phyloP scores from a whole-genome alignment of 1,284 basidiomycete genomes.

The Serendipita sp. region DNA sequence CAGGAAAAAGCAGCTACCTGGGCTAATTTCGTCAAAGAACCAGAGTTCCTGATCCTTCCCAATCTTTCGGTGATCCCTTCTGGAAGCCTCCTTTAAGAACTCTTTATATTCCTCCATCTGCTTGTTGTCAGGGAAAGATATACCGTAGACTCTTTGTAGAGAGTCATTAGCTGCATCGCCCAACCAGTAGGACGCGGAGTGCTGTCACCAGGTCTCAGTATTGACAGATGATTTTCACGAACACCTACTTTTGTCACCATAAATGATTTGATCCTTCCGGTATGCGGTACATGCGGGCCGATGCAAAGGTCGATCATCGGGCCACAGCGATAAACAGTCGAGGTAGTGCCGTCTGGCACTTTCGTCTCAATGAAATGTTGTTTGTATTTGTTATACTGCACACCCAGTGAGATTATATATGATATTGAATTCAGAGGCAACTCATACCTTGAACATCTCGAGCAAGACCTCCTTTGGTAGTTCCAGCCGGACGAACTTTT shows the following conservation, averaged over 20 bases:
- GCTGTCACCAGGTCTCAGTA: slow-evolving; percentile 32
- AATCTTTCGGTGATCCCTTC: slow-evolving; percentile 93
- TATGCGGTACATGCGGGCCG: slow-evolving; percentile 96
- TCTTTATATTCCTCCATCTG: slow-evolving; percentile 91
- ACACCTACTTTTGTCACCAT: slow-evolving; percentile 75
- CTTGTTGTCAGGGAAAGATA: slow-evolving; percentile 98
- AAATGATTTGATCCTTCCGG: slow-evolving; percentile 92
- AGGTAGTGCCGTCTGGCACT: slow-evolving; percentile 91
- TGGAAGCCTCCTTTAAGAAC: slow-evolving; percentile 92
- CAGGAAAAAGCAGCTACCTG: slow-evolving; percentile 93
- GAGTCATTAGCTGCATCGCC: slow-evolving; percentile 91
- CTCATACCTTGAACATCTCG: slow-evolving; percentile 85
- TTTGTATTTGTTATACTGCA: slow-evolving; percentile 98
- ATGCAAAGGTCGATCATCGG: slow-evolving; percentile 97
- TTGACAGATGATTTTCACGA: background rate
- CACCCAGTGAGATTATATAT: slow-evolving; percentile 11
- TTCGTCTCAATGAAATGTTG: slow-evolving; percentile 90
- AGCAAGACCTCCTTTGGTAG: slow-evolving; percentile 88
- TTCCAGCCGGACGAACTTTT: slow-evolving; percentile 89
- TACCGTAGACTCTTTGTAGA: slow-evolving; percentile 93
- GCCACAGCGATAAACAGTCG: slow-evolving; percentile 97
- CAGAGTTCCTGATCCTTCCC: slow-evolving; percentile 96
- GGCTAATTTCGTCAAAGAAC: slow-evolving; percentile 95
- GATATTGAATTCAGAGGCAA: background rate
- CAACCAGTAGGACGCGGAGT: slow-evolving; percentile 97